Evolutionary conservation across 257 asterid genomes (phyloP).

Genomic region (Nicotiana paniculata): DNA sequence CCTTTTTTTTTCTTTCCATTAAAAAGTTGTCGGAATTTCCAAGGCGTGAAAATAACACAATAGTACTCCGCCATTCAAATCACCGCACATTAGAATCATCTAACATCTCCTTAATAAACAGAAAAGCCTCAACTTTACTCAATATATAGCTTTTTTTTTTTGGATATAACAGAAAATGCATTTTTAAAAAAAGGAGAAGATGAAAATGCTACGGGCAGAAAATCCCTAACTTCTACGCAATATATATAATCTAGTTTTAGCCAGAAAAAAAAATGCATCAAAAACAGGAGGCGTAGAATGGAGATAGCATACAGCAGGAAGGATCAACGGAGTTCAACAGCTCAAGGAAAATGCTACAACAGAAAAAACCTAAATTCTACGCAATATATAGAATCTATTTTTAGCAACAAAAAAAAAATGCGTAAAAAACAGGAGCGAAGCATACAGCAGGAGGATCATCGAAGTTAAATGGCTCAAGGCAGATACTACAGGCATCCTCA

Average conservation of each 20-base stretch:
- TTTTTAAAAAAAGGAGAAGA: too few relatives aligned
- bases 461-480: conserved; percentile 43
- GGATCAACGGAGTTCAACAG: conserved; percentile 37
- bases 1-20: background rate
- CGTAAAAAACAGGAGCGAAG: background rate
- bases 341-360: conserved; percentile 38
- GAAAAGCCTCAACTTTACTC: background rate
- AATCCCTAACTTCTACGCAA: too few relatives aligned
- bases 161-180: background rate
- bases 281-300: too few relatives aligned
- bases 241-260: too few relatives aligned
- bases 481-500: conserved; percentile 53
- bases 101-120: conserved; percentile 17
- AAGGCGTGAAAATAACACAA: background rate
- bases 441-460: conserved; percentile 44
- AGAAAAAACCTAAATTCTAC: background rate
- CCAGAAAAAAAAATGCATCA: too few relatives aligned
- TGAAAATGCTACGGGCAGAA: too few relatives aligned
- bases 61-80: background rate
- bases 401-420: background rate
- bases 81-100: background rate
- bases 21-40: background rate
- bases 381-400: background rate
- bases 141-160: background rate
- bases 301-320: conserved; percentile 25